These are phyloP conservation scores for Penicillium canescens DNA, from an alignment of 495 filamentous ascomycete genomes.

Conservation along the genomic window DNA sequence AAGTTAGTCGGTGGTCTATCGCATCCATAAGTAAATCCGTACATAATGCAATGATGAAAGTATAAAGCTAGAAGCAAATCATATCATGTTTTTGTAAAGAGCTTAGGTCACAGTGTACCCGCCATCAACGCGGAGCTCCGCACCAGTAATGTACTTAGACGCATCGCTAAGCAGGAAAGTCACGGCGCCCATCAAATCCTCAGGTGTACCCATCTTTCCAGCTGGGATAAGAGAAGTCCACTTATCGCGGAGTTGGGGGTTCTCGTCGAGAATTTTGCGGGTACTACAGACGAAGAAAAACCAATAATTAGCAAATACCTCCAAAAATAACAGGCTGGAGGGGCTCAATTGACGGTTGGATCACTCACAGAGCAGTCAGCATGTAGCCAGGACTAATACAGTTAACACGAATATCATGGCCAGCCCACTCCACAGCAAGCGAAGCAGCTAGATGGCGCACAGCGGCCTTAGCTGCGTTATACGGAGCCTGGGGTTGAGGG, in stretches of 20 bases:
- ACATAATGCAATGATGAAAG: constrained; percentile 1
- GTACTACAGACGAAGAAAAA: constrained; percentile 55
- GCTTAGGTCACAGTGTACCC: constrained; percentile 85
- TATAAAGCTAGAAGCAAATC: background rate
- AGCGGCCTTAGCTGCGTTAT: constrained; percentile 87
- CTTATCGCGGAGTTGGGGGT: constrained; percentile 79
- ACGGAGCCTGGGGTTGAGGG: constrained; percentile 90
- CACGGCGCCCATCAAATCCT: constrained; percentile 92
- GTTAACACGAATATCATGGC: constrained; percentile 82
- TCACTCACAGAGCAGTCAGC: constrained; percentile 76
- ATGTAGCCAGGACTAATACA: constrained; percentile 92
- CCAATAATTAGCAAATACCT: constrained; percentile 14
- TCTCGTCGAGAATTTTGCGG: constrained; percentile 90
- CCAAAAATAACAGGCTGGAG: constrained; percentile 37
- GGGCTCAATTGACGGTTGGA: background rate
- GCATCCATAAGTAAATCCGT: constrained; percentile 1
- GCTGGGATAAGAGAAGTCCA: constrained; percentile 91
- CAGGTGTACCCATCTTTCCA: constrained; percentile 89
- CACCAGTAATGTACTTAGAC: constrained; percentile 81
- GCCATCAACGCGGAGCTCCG: constrained; percentile 87
- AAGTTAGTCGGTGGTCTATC: constrained; percentile 1
- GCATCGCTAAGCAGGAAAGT: constrained; percentile 89
- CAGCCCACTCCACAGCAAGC: constrained; percentile 88
- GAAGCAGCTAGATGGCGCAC: constrained; percentile 79
- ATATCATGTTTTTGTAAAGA: no score